A percentile compares a stretch with the other conserved stretches of the same genome.
These are phyloP conservation scores for Moniliophthora roreri DNA, from an alignment of 1,284 basidiomycete genomes.

Conservation along the genomic window DNA sequence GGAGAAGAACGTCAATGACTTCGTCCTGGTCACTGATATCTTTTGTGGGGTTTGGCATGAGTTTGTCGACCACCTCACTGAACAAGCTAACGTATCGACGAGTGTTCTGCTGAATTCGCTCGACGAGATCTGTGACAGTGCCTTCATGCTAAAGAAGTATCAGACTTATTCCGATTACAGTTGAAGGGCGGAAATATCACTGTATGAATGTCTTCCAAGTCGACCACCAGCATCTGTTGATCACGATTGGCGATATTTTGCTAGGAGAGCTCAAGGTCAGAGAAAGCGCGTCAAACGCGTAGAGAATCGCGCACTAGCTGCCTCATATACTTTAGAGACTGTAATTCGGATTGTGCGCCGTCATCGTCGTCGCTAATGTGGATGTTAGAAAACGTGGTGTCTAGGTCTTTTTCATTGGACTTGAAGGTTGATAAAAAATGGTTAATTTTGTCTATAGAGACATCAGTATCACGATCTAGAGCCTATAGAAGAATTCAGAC, in stretches of 20 bases:
- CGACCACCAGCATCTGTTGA: slow-evolving; percentile 80
- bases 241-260: slow-evolving; percentile 94
- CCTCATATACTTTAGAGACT: slow-evolving; percentile 79
- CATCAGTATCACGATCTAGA: slow-evolving; percentile 13
- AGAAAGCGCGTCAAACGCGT: slow-evolving; percentile 27
- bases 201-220: slow-evolving; percentile 77
- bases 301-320: slow-evolving; percentile 67
- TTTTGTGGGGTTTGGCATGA: slow-evolving; percentile 85
- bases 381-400: slow-evolving; percentile 68
- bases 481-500: slow-evolving; percentile 9
- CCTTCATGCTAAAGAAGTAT: slow-evolving; percentile 55
- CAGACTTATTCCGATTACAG: slow-evolving; percentile 4
- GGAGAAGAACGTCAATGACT: slow-evolving; percentile 92
- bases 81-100: slow-evolving; percentile 92
- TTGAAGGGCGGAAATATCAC: slow-evolving; percentile 33
- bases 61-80: slow-evolving; percentile 86
- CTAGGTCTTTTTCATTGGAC: slow-evolving; percentile 65
- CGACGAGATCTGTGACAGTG: slow-evolving; percentile 64
- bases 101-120: slow-evolving; percentile 81
- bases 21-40: slow-evolving; percentile 89
- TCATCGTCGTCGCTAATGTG: slow-evolving; percentile 60
- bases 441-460: slow-evolving; percentile 59
- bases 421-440: slow-evolving; percentile 71
- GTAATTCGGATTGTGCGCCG: slow-evolving; percentile 38
- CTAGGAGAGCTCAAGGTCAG: slow-evolving; percentile 40